A percentile compares a stretch with the other conserved stretches of the same genome.
Conservation (phyloP, 257 asterid genomes). For the Solanum neorickii region DNA sequence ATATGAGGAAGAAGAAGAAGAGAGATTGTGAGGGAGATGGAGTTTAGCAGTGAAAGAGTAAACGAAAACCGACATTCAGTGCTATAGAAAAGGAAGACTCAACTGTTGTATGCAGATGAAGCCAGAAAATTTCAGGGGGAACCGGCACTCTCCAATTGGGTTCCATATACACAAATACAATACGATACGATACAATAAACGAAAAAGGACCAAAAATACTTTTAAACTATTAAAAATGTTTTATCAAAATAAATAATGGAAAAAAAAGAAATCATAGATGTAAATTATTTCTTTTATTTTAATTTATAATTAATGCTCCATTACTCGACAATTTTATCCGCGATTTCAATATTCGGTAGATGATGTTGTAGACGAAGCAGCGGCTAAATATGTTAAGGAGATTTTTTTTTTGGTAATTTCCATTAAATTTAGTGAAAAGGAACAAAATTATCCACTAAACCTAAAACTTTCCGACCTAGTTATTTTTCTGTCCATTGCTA, state of each 20-base stretch:
- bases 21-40: neutral
- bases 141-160: neutral
- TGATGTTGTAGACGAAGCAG: too few species aligned
- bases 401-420: too few species aligned
- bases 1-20: neutral
- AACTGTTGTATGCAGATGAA: neutral
- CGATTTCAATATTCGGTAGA: too few species aligned
- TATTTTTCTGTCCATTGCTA: neutral
- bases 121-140: neutral
- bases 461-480: neutral
- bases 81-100: neutral
- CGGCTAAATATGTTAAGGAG: too few species aligned
- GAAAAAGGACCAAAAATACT: too few species aligned
- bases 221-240: too few species aligned
- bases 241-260: too few species aligned
- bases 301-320: too few species aligned
- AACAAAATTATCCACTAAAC: neutral
- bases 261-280: too few species aligned
- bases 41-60: constrained; percentile 10
- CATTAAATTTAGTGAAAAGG: neutral
- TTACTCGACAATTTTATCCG: too few species aligned
- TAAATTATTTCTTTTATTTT: too few species aligned
- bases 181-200: too few species aligned
- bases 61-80: constrained; percentile 40
- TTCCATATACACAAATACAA: neutral